Percentiles rank a stretch among this genome's conserved stretches.
Evolutionary conservation across 495 filamentous ascomycete genomes (phyloP).

Genomic region (Aspergillus sparsus): DNA sequence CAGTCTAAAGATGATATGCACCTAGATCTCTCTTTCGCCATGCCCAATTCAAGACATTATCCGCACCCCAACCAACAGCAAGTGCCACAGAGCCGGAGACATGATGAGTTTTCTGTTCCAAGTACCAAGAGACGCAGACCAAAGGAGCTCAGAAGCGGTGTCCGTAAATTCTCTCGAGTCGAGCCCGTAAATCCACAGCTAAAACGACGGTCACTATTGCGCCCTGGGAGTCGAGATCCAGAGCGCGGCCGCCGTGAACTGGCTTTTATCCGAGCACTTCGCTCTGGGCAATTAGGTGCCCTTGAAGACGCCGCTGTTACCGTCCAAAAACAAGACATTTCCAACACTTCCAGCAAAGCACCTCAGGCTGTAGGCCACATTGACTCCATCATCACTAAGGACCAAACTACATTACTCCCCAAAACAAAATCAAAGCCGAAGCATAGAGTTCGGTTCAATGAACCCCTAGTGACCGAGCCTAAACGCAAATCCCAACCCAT

Average conservation of each 20-base stretch:
- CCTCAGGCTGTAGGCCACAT: neutral
- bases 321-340: neutral
- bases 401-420: neutral
- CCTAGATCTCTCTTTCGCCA: too few relatives aligned
- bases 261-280: neutral
- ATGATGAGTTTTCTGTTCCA: neutral
- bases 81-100: neutral
- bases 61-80: neutral
- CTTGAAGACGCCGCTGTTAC: neutral
- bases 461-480: slow-evolving; percentile 13
- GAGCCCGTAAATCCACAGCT: slow-evolving; percentile 14
- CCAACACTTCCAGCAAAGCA: neutral
- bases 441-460: slow-evolving; percentile 14
- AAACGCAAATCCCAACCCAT: neutral
- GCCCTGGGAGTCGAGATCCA: neutral
- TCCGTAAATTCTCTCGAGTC: slow-evolving; percentile 9
- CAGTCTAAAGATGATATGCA: neutral
- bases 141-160: neutral
- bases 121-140: neutral
- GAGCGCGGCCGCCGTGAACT: slow-evolving; percentile 11
- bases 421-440: neutral
- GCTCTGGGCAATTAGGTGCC: slow-evolving; percentile 1
- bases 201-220: slow-evolving; percentile 5
- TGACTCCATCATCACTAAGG: neutral
- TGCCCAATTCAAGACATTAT: neutral